These are phyloP conservation scores for Moesziomyces globuligerus DNA, from an alignment of 1,284 basidiomycete genomes.

Conservation along the genomic window DNA sequence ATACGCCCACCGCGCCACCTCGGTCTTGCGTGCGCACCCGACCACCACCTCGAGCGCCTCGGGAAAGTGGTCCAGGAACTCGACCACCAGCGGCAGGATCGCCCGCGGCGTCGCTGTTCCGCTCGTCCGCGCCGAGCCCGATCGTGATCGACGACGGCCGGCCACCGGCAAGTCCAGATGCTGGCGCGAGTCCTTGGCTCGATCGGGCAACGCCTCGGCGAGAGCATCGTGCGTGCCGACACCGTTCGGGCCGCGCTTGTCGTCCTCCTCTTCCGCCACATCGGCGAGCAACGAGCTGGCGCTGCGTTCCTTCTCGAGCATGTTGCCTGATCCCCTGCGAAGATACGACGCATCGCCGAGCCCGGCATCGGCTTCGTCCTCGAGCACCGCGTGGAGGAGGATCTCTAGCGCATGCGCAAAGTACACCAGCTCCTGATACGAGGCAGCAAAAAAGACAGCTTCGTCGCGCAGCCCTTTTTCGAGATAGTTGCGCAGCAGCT, in stretches of 20 bases:
- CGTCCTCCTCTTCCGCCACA: constrained; percentile 28
- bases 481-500: constrained; percentile 86
- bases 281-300: constrained; percentile 41
- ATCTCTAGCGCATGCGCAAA: constrained; percentile 95
- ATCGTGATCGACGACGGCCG: not conserved
- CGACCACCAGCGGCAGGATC: constrained; percentile 78
- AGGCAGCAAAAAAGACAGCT: constrained; percentile 84
- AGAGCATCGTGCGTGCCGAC: not conserved
- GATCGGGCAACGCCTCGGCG: constrained; percentile 1
- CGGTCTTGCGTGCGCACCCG: constrained; percentile 94
- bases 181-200: not conserved
- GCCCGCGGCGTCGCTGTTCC: constrained; percentile 65
- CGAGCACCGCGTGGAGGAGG: constrained; percentile 89
- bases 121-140: constrained; percentile 2
- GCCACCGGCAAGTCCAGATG: constrained; percentile 14
- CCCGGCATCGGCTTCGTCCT: constrained; percentile 77
- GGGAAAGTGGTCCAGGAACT: constrained; percentile 94
- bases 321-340: constrained; percentile 27
- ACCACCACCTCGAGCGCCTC: constrained; percentile 91
- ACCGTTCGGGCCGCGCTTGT: not conserved
- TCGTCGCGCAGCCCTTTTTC: constrained; percentile 59
- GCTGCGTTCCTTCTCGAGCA: constrained; percentile 42
- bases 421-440: constrained; percentile 88
- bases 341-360: constrained; percentile 35
- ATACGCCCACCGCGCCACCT: constrained; percentile 87